A percentile compares a stretch with the other conserved stretches of the same genome.
phyloP scores from a whole-genome alignment of 2,329 filamentous ascomycete species.

The Eurotiales sp. region DNA sequence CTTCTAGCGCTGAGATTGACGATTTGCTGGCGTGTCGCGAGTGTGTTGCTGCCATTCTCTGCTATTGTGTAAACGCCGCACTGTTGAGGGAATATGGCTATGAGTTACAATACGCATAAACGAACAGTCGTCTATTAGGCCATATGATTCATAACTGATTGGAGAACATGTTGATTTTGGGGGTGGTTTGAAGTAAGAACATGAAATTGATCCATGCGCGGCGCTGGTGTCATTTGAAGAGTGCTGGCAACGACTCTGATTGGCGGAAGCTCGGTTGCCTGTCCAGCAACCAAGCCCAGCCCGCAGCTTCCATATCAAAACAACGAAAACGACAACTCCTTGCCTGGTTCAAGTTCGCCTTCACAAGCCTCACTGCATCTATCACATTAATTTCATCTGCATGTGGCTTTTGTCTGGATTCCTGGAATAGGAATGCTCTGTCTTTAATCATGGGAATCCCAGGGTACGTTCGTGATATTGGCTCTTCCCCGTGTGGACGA shows the following conservation, averaged over 20 bases:
- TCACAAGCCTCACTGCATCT: background rate
- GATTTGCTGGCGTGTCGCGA: conserved; percentile 16
- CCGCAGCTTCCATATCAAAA: conserved; percentile 11
- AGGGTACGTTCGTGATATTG: conserved; percentile 14
- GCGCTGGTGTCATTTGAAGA: background rate
- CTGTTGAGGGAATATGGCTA: background rate
- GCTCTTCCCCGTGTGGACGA: too few relatives aligned
- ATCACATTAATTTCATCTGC: background rate
- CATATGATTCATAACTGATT: background rate
- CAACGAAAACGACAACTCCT: conserved; percentile 4
- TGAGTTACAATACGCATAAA: background rate
- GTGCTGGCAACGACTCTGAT: too few relatives aligned
- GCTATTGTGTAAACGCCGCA: background rate
- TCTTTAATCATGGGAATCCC: conserved; percentile 14
- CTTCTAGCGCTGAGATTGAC: conserved; percentile 17
- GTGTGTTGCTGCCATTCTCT: conserved; percentile 13
- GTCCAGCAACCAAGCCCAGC: background rate
- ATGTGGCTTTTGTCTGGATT: background rate
- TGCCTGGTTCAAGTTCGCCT: too few relatives aligned
- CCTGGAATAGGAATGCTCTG: background rate
- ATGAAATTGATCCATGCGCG: background rate
- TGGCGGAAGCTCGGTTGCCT: conserved; percentile 14
- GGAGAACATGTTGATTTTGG: background rate
- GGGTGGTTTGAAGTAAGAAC: background rate
- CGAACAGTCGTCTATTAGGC: background rate